phyloP scores from a whole-genome alignment of 768 basidiomycete species.

The Pleurotus salmoneostramineus region DNA sequence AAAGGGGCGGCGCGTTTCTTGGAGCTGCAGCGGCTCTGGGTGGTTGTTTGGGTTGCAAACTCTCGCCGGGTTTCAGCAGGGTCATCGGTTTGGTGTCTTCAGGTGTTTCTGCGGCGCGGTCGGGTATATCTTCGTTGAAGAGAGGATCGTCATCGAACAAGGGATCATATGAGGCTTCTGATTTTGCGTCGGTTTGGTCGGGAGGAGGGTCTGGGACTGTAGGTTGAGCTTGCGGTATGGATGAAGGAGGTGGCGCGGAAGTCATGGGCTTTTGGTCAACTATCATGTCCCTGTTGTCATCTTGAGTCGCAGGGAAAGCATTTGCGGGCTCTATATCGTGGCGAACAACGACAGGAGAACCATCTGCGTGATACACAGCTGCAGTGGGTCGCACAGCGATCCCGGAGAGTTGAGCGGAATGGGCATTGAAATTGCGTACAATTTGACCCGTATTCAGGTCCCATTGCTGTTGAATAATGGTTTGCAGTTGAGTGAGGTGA shows the following conservation, averaged over 20 bases:
- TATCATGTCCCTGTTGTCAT: slow-evolving; percentile 6
- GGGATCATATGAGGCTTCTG: slow-evolving; percentile 82
- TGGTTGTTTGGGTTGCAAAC: slow-evolving; percentile 10
- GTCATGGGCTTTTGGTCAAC: slow-evolving; percentile 14
- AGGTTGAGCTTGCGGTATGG: slow-evolving; percentile 9
- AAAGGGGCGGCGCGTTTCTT: slow-evolving; percentile 72
- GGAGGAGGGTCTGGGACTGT: neutral
- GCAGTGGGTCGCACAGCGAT: slow-evolving; percentile 70
- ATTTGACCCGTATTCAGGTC: slow-evolving; percentile 89
- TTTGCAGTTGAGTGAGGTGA: slow-evolving; percentile 10
- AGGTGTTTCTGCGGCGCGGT: slow-evolving; percentile 4
- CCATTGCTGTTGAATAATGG: slow-evolving; percentile 72
- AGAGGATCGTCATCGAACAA: slow-evolving; percentile 87
- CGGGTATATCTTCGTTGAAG: slow-evolving; percentile 43
- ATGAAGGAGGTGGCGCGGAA: slow-evolving; percentile 2
- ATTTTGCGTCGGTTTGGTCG: slow-evolving; percentile 46
- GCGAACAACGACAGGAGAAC: slow-evolving; percentile 12
- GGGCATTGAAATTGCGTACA: slow-evolving; percentile 72
- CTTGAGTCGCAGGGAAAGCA: neutral
- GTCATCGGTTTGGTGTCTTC: slow-evolving; percentile 1
- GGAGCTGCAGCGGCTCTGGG: slow-evolving; percentile 38
- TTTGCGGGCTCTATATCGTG: neutral
- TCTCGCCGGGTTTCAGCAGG: slow-evolving; percentile 12
- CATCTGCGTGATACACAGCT: slow-evolving; percentile 27
- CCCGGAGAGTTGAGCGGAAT: slow-evolving; percentile 81